Percentiles rank a stretch among this genome's conserved stretches.
phyloP scores from a whole-genome alignment of 2,329 filamentous ascomycete genomes.

The Acrodontium crateriforme region DNA sequence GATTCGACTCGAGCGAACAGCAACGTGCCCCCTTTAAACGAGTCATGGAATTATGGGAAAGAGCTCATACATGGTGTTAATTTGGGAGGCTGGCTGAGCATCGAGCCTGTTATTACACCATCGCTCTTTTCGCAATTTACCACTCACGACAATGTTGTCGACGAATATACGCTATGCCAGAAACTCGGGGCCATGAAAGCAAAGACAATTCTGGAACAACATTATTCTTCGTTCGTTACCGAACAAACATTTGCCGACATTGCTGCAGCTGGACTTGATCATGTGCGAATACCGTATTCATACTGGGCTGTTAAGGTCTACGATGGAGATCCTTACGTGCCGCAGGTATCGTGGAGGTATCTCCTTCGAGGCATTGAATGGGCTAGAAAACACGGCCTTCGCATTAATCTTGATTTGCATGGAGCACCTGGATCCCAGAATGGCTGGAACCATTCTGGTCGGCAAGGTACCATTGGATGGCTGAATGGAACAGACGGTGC shows the following conservation, averaged over 20 bases:
- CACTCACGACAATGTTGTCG: constrained; percentile 52
- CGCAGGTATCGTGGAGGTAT: constrained; percentile 82
- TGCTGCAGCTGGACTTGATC: constrained; percentile 75
- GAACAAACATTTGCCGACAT: constrained; percentile 78
- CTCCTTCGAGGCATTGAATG: constrained; percentile 87
- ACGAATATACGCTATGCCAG: constrained; percentile 70
- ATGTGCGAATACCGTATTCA: constrained; percentile 87
- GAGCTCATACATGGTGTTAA: constrained; percentile 82
- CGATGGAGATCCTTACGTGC: constrained; percentile 73
- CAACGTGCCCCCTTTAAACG: constrained; percentile 63
- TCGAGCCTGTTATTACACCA: constrained; percentile 92
- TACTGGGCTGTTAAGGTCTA: constrained; percentile 91
- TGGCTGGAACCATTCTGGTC: constrained; percentile 92
- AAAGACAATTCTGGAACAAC: constrained; percentile 61
- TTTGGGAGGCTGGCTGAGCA: constrained; percentile 79
- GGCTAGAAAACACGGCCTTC: constrained; percentile 78
- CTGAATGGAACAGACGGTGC: constrained; percentile 77
- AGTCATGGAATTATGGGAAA: constrained; percentile 64
- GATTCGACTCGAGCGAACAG: constrained; percentile 66
- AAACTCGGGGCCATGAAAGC: constrained; percentile 55
- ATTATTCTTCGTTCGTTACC: constrained; percentile 81
- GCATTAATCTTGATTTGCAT: constrained; percentile 87
- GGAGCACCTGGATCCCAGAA: constrained; percentile 89
- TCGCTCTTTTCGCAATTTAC: constrained; percentile 67
- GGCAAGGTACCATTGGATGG: constrained; percentile 70